Percentiles rank a stretch among this genome's conserved stretches.
phyloP scores from a whole-genome alignment of 208 protist genomes.

The Leishmania turanica region DNA sequence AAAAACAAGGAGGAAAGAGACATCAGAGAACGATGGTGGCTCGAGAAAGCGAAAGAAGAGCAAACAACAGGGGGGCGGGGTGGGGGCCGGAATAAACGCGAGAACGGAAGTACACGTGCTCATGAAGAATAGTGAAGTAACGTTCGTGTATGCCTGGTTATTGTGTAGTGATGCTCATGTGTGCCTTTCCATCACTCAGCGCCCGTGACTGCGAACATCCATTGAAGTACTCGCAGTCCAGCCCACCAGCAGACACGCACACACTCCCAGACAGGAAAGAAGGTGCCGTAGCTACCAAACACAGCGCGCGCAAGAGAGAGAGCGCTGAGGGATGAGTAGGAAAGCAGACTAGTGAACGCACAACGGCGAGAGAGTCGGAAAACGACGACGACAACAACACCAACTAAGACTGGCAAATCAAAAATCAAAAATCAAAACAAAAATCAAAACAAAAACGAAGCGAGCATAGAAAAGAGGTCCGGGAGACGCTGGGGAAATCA shows the following conservation, averaged over 20 bases:
- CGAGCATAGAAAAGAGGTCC: neutral
- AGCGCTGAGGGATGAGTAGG: neutral
- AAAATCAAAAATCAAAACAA: neutral
- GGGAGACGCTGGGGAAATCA: neutral
- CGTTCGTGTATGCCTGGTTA: neutral
- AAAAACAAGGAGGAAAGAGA: neutral
- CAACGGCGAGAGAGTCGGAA: neutral
- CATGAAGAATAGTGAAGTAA: neutral
- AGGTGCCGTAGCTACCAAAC: neutral
- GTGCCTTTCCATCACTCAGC: neutral
- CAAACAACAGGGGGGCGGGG: neutral
- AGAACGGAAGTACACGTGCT: neutral
- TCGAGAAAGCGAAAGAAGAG: neutral
- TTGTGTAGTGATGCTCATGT: neutral
- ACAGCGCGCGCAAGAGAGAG: neutral
- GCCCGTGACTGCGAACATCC: neutral
- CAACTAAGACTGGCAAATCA: neutral
- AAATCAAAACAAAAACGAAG: neutral
- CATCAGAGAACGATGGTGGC: neutral
- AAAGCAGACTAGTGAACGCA: neutral
- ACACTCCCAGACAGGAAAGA: neutral
- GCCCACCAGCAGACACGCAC: constrained; percentile 1
- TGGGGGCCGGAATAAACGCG: neutral
- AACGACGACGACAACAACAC: neutral
- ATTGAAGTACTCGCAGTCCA: neutral